A percentile compares a stretch with the other conserved stretches of the same genome.
phyloP scores from a whole-genome alignment of 495 filamentous ascomycete species.

The Stereocaulon alpinum region DNA sequence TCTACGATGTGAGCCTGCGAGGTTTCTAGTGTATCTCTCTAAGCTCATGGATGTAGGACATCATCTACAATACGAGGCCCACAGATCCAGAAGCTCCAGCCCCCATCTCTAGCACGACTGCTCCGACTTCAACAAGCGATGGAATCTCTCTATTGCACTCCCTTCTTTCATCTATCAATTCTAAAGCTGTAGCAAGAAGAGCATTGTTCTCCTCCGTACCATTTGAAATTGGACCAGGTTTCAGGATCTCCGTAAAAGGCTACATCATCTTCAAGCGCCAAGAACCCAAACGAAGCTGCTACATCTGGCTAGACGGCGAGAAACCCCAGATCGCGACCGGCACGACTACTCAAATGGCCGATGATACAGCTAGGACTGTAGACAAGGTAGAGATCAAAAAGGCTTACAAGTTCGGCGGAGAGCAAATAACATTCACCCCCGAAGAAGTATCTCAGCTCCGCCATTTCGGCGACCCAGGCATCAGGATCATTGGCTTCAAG shows the following conservation, averaged over 20 bases:
- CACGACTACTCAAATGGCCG: conserved; percentile 59
- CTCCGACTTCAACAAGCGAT: conserved; percentile 47
- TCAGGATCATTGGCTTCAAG: conserved; percentile 94
- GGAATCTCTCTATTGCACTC: conserved; percentile 74
- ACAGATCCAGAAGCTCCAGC: conserved; percentile 58
- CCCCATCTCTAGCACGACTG: conserved; percentile 33
- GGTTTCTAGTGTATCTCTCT: background rate
- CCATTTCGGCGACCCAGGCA: conserved; percentile 67
- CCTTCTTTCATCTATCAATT: conserved; percentile 82
- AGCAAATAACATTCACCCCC: conserved; percentile 72
- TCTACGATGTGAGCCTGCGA: conserved; percentile 65
- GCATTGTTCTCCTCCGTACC: conserved; percentile 76
- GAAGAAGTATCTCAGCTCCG: conserved; percentile 72
- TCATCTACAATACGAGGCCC: conserved; percentile 57
- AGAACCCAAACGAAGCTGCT: conserved; percentile 65
- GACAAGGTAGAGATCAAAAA: conserved; percentile 79
- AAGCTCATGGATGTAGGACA: conserved; percentile 45
- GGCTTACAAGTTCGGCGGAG: conserved; percentile 91
- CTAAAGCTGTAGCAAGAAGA: conserved; percentile 76
- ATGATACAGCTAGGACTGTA: conserved; percentile 61
- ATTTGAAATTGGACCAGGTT: conserved; percentile 73
- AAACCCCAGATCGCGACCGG: conserved; percentile 68
- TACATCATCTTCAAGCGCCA: conserved; percentile 84
- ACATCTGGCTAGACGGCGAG: conserved; percentile 76
- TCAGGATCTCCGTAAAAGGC: conserved; percentile 84